Evolutionary conservation across 768 basidiomycete species (phyloP), one percentile per base, ranked within the genome.

Genomic region (Lentinus tigrinus): DNA sequence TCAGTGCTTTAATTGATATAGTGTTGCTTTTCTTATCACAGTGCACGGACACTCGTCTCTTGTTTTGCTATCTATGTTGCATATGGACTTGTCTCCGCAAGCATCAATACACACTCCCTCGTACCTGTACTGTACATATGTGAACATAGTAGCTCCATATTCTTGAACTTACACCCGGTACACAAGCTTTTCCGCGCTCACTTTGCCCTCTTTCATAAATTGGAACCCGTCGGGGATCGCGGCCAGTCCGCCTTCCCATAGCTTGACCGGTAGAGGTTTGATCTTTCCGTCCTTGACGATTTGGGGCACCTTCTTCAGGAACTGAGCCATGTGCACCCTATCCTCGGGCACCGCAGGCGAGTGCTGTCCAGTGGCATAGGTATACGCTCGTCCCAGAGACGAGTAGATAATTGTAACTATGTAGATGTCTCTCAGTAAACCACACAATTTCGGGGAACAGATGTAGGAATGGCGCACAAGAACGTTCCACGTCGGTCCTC

Each of bases 171-270:
- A 40, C 19, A 49, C 3, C 27, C 61, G 54, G 54, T 63, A 67
- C 13, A 63, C 64, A 38, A 63, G 48, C 46, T 70, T 69, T 54
- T 60, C 57, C 13, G 49, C 66, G 53, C 66, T 67, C 4, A 65
- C 60, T 62, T 65, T 67, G 4, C 64, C 66, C 11, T 64, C 61
- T 23, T 53, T 54, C 66, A 70, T 69, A 38, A 57, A 62, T 24
- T 63, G 47, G 24, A 67, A 42, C 9, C 63, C 57, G 2, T 60
- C 66, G 21, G 47, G 53, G 43, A 67, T 56, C 10, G 56, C 43
- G 19, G 43, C 56, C 26, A 67, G 46, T 7, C 66, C 67, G 6
- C 54, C 56, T n/a, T 56, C 51, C 51, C 53, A 63, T 7, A 65
- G n/a, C 3, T 48, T 26, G 50, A 64, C 24, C 11, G 47, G 59